These are phyloP conservation scores for Phytophthora chlamydospora DNA, from an alignment of 352 stramenopile species.

Conservation along the genomic window DNA sequence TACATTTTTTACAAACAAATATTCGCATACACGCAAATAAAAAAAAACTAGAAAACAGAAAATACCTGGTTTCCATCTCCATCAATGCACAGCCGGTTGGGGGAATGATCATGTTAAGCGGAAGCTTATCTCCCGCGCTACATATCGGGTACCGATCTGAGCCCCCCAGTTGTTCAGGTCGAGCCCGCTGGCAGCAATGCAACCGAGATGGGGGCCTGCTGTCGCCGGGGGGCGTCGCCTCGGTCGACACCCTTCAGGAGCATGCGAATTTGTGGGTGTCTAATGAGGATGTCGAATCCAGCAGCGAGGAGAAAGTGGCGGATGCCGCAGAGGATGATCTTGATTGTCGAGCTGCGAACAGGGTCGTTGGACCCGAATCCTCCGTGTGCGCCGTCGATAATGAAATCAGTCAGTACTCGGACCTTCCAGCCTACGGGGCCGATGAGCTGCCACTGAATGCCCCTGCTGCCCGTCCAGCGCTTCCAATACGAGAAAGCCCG, in stretches of 20 bases:
- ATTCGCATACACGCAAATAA: no score
- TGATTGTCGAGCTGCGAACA: not conserved
- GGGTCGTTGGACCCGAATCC: not conserved
- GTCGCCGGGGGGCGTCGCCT: not conserved
- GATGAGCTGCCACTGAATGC: not conserved
- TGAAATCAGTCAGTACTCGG: not conserved
- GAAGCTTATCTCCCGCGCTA: no score
- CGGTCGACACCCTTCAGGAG: not conserved
- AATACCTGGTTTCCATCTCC: no score
- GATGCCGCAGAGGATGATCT: not conserved
- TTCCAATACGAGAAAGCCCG: no score
- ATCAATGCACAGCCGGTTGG: no score
- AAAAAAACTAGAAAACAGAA: no score
- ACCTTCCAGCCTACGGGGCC: not conserved
- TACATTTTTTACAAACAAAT: no score
- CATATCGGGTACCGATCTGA: no score
- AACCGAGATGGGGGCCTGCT: not conserved
- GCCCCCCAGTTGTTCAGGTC: not conserved
- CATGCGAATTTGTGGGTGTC: slow-evolving; percentile 7
- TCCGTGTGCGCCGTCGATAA: not conserved
- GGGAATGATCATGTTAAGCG: no score
- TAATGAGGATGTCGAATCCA: not conserved
- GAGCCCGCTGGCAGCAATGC: not conserved
- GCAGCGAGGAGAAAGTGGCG: not conserved
- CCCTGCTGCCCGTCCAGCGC: not conserved